Conservation (phyloP, 805 yeast species). For the Vanderwaltozyma polyspora region DNA sequence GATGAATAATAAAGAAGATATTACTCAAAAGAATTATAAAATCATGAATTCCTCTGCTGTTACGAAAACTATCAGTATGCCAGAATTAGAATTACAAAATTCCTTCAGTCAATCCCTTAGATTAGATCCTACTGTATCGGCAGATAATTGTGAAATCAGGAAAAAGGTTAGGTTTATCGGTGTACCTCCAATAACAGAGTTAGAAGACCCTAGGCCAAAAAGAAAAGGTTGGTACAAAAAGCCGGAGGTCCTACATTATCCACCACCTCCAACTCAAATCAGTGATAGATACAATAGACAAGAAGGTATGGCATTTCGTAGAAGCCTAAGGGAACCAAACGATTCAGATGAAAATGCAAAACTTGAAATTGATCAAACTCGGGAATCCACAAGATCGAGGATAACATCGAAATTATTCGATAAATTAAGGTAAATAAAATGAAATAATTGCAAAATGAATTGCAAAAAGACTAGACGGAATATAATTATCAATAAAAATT, state of each 20-base stretch:
- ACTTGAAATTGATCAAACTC: constrained; percentile 2
- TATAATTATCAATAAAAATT: too few species aligned
- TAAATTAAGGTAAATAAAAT: constrained; percentile 9
- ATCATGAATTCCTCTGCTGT: neutral
- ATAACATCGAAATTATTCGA: constrained; percentile 18
- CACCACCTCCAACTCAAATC: constrained; percentile 13
- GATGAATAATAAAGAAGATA: neutral
- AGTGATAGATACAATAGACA: constrained; percentile 13
- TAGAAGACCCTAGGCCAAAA: constrained; percentile 24
- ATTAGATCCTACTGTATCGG: too few species aligned
- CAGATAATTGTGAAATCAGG: neutral
- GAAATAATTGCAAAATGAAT: neutral
- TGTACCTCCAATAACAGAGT: constrained; percentile 25
- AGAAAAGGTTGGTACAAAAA: constrained; percentile 29
- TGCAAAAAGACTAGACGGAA: too few species aligned
- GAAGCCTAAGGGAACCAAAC: constrained; percentile 17
- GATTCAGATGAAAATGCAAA: constrained; percentile 4
- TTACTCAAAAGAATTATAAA: too few species aligned
- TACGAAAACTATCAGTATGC: neutral
- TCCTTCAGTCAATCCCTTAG: too few species aligned
- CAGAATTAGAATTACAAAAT: neutral
- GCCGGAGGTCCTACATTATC: constrained; percentile 26
- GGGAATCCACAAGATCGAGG: constrained; percentile 11
- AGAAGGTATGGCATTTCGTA: constrained; percentile 27
- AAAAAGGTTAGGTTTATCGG: constrained; percentile 28